These are phyloP conservation scores for Peniophora sp. DNA, from an alignment of 1,284 basidiomycete species.

Conservation along the genomic window DNA sequence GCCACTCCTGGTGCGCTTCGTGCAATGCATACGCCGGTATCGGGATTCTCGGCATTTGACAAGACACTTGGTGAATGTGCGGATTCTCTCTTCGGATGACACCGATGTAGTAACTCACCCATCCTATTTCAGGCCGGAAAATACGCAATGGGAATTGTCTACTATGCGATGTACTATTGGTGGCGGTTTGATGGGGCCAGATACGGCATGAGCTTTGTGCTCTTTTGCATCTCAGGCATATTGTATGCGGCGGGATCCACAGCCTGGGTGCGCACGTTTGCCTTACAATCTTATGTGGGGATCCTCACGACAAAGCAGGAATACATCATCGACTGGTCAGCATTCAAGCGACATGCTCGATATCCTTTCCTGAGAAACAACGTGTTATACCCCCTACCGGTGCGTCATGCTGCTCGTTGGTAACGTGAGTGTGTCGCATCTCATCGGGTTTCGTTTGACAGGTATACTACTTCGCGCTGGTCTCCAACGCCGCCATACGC, in stretches of 20 bases:
- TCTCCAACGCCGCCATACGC: conserved; percentile 68
- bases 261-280: conserved; percentile 56
- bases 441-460: conserved; percentile 19
- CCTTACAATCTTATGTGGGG: not conserved
- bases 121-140: conserved; percentile 54
- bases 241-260: conserved; percentile 66
- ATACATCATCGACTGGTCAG: conserved; percentile 76
- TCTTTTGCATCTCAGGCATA: conserved; percentile 59
- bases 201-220: conserved; percentile 42
- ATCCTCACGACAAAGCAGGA: conserved; percentile 39
- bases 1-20: conserved; percentile 67
- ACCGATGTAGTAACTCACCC: not conserved
- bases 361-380: conserved; percentile 71
- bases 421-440: not conserved
- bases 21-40: conserved; percentile 86
- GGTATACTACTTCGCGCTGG: conserved; percentile 72
- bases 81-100: conserved; percentile 10
- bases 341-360: conserved; percentile 52
- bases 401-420: conserved; percentile 30
- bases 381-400: conserved; percentile 59
- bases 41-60: conserved; percentile 55
- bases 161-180: not conserved
- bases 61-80: conserved; percentile 83
- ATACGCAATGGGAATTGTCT: conserved; percentile 50
- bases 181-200: conserved; percentile 18